Conservation (phyloP, 2,329 filamentous ascomycete genomes). For the Zymoseptoria passerinii region DNA sequence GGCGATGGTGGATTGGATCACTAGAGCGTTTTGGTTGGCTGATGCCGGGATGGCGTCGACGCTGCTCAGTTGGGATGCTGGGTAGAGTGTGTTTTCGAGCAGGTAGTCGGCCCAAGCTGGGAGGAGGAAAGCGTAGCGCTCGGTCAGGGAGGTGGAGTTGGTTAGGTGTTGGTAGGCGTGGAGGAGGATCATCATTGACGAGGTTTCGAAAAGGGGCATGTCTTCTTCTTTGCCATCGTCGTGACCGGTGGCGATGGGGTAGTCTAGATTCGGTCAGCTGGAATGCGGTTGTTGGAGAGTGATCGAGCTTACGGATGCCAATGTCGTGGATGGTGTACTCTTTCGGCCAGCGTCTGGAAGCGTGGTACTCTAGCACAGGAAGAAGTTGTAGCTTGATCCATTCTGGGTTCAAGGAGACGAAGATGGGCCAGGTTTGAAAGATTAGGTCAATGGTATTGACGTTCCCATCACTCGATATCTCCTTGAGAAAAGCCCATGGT, state of each 20-base stretch:
- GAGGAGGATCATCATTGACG: slow-evolving; percentile 48
- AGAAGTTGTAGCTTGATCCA: slow-evolving; percentile 16
- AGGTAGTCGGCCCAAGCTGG: slow-evolving; percentile 48
- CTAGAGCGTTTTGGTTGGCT: slow-evolving; percentile 36
- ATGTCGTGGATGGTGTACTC: slow-evolving; percentile 21
- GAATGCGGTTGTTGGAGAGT: background rate
- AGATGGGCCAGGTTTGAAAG: slow-evolving; percentile 26
- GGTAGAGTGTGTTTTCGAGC: slow-evolving; percentile 44
- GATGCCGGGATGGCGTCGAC: slow-evolving; percentile 49
- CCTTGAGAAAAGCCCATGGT: slow-evolving; percentile 44
- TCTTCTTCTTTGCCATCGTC: slow-evolving; percentile 37
- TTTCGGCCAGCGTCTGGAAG: slow-evolving; percentile 17
- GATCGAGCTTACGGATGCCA: slow-evolving; percentile 4
- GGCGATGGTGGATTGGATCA: slow-evolving; percentile 23
- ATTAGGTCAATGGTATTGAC: slow-evolving; percentile 29
- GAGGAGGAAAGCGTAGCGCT: slow-evolving; percentile 42
- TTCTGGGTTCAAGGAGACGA: slow-evolving; percentile 21
- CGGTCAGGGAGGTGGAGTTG: slow-evolving; percentile 41
- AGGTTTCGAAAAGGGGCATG: slow-evolving; percentile 40
- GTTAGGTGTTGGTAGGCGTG: slow-evolving; percentile 50
- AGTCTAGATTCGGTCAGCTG: slow-evolving; percentile 4
- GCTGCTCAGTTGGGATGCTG: slow-evolving; percentile 48
- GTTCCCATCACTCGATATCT: slow-evolving; percentile 41
- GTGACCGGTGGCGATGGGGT: slow-evolving; percentile 23
- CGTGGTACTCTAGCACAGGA: slow-evolving; percentile 19